These are phyloP conservation scores for Melaleuca quinquenervia DNA, from an alignment of 345 rosid species.

Conservation along the genomic window DNA sequence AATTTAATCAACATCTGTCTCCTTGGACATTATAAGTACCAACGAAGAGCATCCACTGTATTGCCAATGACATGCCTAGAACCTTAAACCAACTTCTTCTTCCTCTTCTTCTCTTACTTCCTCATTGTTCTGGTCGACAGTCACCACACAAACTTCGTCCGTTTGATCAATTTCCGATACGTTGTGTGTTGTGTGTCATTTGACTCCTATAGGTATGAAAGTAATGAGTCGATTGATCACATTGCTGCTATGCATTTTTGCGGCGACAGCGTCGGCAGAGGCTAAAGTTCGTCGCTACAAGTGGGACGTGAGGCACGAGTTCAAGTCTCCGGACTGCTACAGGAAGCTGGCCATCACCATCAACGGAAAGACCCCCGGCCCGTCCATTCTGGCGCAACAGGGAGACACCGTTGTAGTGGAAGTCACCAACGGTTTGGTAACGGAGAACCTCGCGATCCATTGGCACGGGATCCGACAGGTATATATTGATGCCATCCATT, in stretches of 20 bases:
- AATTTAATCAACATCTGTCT: background rate
- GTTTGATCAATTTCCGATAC: background rate
- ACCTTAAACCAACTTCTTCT: background rate
- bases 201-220: too few relatives aligned
- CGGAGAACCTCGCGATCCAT: constrained; percentile 59
- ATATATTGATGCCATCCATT: background rate
- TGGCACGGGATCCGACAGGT: constrained; percentile 91
- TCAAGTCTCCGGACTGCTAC: constrained; percentile 53
- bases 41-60: background rate
- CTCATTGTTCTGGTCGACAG: background rate
- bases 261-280: background rate
- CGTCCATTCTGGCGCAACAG: constrained; percentile 44
- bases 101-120: background rate
- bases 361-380: constrained; percentile 62
- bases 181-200: background rate
- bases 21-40: background rate
- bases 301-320: constrained; percentile 67
- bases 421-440: constrained; percentile 46
- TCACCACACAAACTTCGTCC: rapidly evolving
- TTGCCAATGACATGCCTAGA: background rate
- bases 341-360: constrained; percentile 51
- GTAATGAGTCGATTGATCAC: too few relatives aligned
- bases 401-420: constrained; percentile 65
- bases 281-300: constrained; percentile 31
- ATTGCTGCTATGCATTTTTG: background rate